Conservation (phyloP, 495 filamentous ascomycete species). For the Aspergillus avenaceus region DNA sequence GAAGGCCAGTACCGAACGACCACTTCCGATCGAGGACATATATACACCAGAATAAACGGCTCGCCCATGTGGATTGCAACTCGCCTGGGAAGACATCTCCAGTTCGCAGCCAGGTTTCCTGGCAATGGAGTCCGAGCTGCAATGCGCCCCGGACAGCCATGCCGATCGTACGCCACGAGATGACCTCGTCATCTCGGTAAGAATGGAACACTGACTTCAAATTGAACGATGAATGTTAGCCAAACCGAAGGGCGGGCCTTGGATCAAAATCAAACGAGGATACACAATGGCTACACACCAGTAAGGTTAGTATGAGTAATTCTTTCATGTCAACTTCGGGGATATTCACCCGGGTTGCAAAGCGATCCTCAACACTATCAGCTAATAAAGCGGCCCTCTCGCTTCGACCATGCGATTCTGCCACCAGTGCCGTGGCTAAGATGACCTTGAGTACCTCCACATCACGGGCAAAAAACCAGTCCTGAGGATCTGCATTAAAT, state of each 20-base stretch:
- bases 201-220: conserved; percentile 75
- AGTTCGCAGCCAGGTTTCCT: conserved; percentile 63
- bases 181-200: conserved; percentile 71
- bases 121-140: conserved; percentile 73
- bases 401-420: conserved; percentile 72
- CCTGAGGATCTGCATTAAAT: conserved; percentile 40
- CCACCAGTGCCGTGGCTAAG: conserved; percentile 64
- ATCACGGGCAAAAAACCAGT: conserved; percentile 60
- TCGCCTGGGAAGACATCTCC: conserved; percentile 51
- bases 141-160: conserved; percentile 67
- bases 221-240: too few relatives aligned
- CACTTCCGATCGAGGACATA: conserved; percentile 78
- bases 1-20: conserved; percentile 77
- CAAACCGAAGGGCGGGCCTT: too few relatives aligned
- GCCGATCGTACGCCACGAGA: conserved; percentile 74
- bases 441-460: conserved; percentile 74
- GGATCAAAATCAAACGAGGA: too few relatives aligned
- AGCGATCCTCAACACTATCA: conserved; percentile 62
- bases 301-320: conserved; percentile 64
- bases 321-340: conserved; percentile 61
- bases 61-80: conserved; percentile 55
- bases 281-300: too few relatives aligned
- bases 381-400: conserved; percentile 65
- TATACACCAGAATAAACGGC: conserved; percentile 76
- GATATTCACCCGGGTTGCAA: conserved; percentile 61